Base-by-base conservation (phyloP, 371 early-diverging fungal species). In the Mucor racemosus region DNA sequence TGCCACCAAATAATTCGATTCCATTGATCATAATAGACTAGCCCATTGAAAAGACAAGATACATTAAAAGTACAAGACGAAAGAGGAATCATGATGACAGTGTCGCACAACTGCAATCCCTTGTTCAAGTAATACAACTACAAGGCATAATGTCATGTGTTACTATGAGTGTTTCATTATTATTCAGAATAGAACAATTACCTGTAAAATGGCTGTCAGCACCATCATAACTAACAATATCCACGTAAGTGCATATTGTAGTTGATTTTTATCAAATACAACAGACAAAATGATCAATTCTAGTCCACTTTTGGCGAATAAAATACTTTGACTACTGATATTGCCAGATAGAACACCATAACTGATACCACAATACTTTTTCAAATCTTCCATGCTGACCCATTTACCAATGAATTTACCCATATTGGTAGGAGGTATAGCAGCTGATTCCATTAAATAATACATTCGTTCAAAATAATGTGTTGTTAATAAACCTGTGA, bases 1-100 rank as follows among this genome's bases (percentile, higher is more conserved):
- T 91, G 91, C 77, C 84, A 85, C 80, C 89, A 82, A 34, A 68
- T 69, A 34, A 94, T 73, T 26, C 84, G 77, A 6, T 81, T 80
- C 85, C 93, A 82, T 80, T 93, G 94, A 76, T 92, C 79, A 70
- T 91, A 94, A 68, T 94, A 94, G 10, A 93, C 89, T 26, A 94
- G 73, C 5, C 93, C 92, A 69, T 91, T 94, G 67, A 92, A 84
- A 35, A 94, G 79, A 21, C 91, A 89, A 6, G 92, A 90, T 26
- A 92, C 82, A 63, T 91, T 91, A 75, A 90, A 91, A 53, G 91
- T 86, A 59, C 92, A 92, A 68, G 88, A 91, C 3, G 90, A 88
- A 39, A 92, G 80, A 11, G 94, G 94, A n/a, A 93, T 84, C 57
- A 92, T 77, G 33, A 93, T 82, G 21, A 94, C 85, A 53, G 94